Percentiles rank a stretch among this genome's conserved stretches.
These are phyloP conservation scores for Erodium trifolium DNA, from an alignment of 441 rosid species.

Conservation along the genomic window DNA sequence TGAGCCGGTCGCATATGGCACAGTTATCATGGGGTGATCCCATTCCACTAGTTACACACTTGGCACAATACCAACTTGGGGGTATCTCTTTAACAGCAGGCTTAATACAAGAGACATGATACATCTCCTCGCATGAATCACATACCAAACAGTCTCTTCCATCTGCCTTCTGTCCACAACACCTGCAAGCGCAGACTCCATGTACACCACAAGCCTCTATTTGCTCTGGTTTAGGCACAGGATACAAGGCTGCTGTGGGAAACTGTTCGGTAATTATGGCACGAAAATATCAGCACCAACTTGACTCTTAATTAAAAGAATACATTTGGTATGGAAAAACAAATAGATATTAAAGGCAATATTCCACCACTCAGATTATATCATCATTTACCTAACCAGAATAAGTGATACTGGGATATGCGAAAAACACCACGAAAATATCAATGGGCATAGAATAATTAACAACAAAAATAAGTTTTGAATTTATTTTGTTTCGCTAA, in stretches of 20 bases:
- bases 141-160: constrained; percentile 61
- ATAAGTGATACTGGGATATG: no score
- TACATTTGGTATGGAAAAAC: not conserved
- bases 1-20: constrained; percentile 59
- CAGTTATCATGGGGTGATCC: constrained; percentile 73
- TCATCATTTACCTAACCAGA: no score
- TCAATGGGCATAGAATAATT: no score
- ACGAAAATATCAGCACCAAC: constrained; percentile 6
- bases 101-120: constrained; percentile 70
- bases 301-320: not conserved
- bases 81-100: constrained; percentile 65
- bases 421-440: no score
- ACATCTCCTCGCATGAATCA: constrained; percentile 77
- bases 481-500: no score
- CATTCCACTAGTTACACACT: constrained; percentile 50
- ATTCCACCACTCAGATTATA: no score
- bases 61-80: constrained; percentile 70
- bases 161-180: constrained; percentile 61
- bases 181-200: constrained; percentile 43
- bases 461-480: no score
- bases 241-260: constrained; percentile 26
- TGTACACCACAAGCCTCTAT: constrained; percentile 27
- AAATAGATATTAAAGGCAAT: not conserved
- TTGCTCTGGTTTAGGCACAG: constrained; percentile 39
- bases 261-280: constrained; percentile 25